Base-by-base conservation (phyloP, 208 protist genomes). In the Porcisia hertigi region DNA sequence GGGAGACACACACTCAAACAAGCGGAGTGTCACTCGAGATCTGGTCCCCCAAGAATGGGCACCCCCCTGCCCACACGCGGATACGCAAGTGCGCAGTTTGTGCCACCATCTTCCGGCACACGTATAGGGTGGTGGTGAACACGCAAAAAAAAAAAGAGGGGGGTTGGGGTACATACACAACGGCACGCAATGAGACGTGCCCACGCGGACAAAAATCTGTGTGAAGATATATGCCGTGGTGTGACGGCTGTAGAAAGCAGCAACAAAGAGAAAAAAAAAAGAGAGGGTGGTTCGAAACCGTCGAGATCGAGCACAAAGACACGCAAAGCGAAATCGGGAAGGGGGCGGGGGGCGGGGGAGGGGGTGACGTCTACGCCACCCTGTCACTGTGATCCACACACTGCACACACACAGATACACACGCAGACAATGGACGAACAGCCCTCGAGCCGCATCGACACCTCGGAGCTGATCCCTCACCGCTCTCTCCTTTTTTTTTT, bases 351-450 rank as follows among this genome's bases (percentile, higher is more conserved):
- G 45, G 9, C 45, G 9, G 45, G 45, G 45, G 45, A 49, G 45
- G 9, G 47, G 11, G 11, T 12, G 47, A 52, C 47, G 11, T 12
- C 47, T 5, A 52, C 5, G 11, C 47, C 47, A 12, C 5, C 47
- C 11, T 12, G 47, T 52, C 5, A 52, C 47, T 52, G 47, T 52
- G 47, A 5, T 12, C 47, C 8, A 12, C 47, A 52, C 11, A 12
- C 47, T 14, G 34, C 59, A 64, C 59, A 23, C 39, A 53, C 58
- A 54, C 70, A 74, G 41, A 64, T 23, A 74, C 55, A 72, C 52
- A 47, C 69, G 60, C 23, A 53, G 41, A 2, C 47, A n/a, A 57
- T 36, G n/a, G 63, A 52, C 8, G 8, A 12, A 12, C 47, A 12
- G 11, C n/a, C n/a, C 49, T 20, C 47, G 49, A 58, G 47, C 49